phyloP scores from a whole-genome alignment of 2,329 filamentous ascomycete species.

The Acrocalymma vagum region DNA sequence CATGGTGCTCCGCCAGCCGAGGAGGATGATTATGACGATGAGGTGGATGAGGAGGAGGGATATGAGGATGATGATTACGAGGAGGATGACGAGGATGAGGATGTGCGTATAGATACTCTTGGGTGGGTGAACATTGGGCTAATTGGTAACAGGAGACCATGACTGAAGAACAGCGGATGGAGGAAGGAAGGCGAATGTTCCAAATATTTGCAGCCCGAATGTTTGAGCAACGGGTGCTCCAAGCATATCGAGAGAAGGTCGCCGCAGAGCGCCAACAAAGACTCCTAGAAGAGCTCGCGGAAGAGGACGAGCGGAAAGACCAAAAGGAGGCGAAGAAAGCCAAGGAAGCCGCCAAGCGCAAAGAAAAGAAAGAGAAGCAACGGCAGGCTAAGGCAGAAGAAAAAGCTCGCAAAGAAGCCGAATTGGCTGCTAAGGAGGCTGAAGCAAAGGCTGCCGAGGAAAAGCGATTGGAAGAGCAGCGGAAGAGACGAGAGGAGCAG shows the following conservation, averaged over 20 bases:
- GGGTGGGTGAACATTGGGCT: constrained; percentile 24
- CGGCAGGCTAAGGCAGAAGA: constrained; percentile 92
- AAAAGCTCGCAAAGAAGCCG: constrained; percentile 84
- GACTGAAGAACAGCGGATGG: constrained; percentile 99
- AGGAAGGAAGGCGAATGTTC: constrained; percentile 98
- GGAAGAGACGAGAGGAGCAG: constrained; percentile 85
- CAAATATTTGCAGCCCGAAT: constrained; percentile 99
- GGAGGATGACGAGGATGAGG: constrained; percentile 44
- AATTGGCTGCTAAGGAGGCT: constrained; percentile 87
- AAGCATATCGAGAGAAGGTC: constrained; percentile 97
- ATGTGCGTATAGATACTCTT: constrained; percentile 35
- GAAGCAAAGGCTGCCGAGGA: constrained; percentile 78
- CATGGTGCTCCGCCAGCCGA: constrained; percentile 70
- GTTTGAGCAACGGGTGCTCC: constrained; percentile 97
- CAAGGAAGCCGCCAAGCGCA: constrained; percentile 92
- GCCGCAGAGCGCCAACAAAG: constrained; percentile 90
- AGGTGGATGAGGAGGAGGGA: constrained; percentile 69
- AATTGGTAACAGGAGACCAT: constrained; percentile 77
- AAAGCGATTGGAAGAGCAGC: constrained; percentile 81
- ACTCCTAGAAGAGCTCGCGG: constrained; percentile 88
- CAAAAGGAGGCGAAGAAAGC: constrained; percentile 92
- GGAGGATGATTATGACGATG: constrained; percentile 80
- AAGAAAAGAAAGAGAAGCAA: constrained; percentile 90
- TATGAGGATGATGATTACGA: constrained; percentile 67
- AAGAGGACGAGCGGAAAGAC: constrained; percentile 79